Evolutionary conservation across 345 rosid genomes (phyloP), one percentile per base, ranked within the genome.

Genomic region (Eucalyptus fibrosa): DNA sequence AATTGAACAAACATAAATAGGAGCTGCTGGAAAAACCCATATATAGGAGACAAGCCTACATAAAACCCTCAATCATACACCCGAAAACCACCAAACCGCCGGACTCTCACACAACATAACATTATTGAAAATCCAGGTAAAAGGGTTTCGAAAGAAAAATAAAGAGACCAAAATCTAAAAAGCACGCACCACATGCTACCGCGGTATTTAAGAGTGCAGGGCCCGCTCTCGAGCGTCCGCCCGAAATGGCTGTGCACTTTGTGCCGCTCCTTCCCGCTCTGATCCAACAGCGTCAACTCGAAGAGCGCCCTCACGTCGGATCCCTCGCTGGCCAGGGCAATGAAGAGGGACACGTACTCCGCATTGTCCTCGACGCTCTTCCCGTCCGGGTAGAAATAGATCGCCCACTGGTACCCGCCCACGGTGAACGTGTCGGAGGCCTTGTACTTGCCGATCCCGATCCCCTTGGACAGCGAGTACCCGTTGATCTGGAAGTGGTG

Each of bases 191-290:
- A 96, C 98, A 96, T 95, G 93, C 97, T 95, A 86, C 97, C 95
- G 19, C 97, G 96, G 89, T 94, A 93, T 89, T 93, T 95, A 26
- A 95, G 95, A 34, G 95, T 93, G 89, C 95, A 96, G 1, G 98
- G 98, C 59, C 97, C 96, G 34, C 94, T 91, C 90, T 96, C 97
- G 18, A 94, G 97, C 86, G 95, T 88, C 91, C 97, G 93, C 62
- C 97, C 96, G 32, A 96, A 96, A 94, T 96, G 98, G 94, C 92
- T 94, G 89, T 95, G 97, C 89, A 96, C 95, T 92, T 94, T 96
- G 88, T 94, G 97, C 53, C 93, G 89, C 91, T 91, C 98, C 89
- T 92, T 95, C 56, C 96, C 96, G 88, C 98, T 96, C 91, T 95
- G 98, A 93, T 96, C 98, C 92, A 94, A 87, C 89, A 96, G 92